Conservation (phyloP, 1,284 basidiomycete species). For the Boletus mariae region DNA sequence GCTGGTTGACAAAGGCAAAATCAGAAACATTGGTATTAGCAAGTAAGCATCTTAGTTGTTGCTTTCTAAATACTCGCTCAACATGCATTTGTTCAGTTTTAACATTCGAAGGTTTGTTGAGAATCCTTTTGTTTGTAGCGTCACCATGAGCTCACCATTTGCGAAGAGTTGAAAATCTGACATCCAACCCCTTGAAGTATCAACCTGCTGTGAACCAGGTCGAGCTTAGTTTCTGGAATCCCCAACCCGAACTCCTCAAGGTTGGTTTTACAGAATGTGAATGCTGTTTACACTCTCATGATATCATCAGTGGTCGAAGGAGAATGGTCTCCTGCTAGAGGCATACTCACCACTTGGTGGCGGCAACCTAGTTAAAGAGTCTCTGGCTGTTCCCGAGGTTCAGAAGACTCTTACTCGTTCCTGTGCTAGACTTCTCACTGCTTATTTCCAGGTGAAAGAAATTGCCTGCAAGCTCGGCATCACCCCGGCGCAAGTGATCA, state of each 20-base stretch:
- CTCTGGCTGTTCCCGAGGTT: constrained; percentile 54
- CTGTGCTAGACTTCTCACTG: neutral
- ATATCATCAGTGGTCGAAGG: constrained; percentile 53
- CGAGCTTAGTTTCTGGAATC: constrained; percentile 79
- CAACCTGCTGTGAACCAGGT: constrained; percentile 81
- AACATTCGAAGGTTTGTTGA: constrained; percentile 26
- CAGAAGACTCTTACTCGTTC: neutral
- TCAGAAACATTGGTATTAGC: constrained; percentile 82
- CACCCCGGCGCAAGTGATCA: constrained; percentile 74
- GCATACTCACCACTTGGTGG: constrained; percentile 81
- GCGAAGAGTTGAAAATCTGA: constrained; percentile 56
- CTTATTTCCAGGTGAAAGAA: constrained; percentile 41
- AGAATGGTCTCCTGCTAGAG: constrained; percentile 64
- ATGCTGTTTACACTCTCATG: neutral
- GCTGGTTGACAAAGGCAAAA: constrained; percentile 72
- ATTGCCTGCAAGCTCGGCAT: constrained; percentile 65
- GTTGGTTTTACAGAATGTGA: constrained; percentile 33
- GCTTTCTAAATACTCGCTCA: constrained; percentile 1
- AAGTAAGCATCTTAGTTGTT: constrained; percentile 45
- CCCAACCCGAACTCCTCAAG: constrained; percentile 77
- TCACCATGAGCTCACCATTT: neutral
- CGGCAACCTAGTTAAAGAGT: constrained; percentile 52
- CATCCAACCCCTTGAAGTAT: constrained; percentile 68
- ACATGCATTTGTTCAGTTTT: constrained; percentile 11
- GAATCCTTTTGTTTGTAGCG: neutral